Percentiles rank a stretch among this genome's conserved stretches.
These are phyloP conservation scores for Piper betle DNA, from an alignment of 164 flowering plant genomes.

Conservation along the genomic window DNA sequence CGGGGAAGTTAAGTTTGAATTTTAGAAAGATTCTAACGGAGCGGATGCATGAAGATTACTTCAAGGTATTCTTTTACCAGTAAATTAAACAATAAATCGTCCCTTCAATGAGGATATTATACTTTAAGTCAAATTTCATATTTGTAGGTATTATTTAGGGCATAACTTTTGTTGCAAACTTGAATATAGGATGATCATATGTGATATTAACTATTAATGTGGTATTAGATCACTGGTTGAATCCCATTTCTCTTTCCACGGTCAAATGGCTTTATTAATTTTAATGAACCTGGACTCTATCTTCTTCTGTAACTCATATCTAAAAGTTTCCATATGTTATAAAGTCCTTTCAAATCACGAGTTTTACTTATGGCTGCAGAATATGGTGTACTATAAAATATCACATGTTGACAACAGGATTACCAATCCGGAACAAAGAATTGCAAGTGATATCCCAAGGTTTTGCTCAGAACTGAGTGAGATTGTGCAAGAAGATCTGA, in stretches of 20 bases:
- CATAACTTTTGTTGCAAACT: no score
- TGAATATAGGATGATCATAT: no score
- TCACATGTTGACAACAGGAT: conserved; percentile 98
- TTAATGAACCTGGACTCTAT: no score
- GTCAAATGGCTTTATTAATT: no score
- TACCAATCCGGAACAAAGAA: conserved; percentile 84
- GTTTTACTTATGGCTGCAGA: conserved; percentile 38
- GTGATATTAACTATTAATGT: no score
- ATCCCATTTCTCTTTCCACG: no score
- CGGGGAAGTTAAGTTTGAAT: conserved; percentile 78
- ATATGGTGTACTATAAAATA: conserved; percentile 94
- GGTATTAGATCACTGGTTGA: no score
- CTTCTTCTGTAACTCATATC: background rate
- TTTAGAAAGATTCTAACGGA: conserved; percentile 88
- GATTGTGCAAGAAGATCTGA: conserved; percentile 86
- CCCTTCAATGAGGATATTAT: background rate
- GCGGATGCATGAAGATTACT: conserved; percentile 75
- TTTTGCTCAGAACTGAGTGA: conserved; percentile 96
- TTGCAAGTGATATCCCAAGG: conserved; percentile 94
- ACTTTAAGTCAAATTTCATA: no score
- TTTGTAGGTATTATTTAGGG: no score
- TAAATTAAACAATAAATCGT: no score
- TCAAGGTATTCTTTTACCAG: conserved; percentile 48
- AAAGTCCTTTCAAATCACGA: background rate
- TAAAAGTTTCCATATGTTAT: background rate